A percentile compares a stretch with the other conserved stretches of the same genome.
phyloP scores from a whole-genome alignment of 192 early-diverging fungal species.

The Jimgerdemannia flammicorona region DNA sequence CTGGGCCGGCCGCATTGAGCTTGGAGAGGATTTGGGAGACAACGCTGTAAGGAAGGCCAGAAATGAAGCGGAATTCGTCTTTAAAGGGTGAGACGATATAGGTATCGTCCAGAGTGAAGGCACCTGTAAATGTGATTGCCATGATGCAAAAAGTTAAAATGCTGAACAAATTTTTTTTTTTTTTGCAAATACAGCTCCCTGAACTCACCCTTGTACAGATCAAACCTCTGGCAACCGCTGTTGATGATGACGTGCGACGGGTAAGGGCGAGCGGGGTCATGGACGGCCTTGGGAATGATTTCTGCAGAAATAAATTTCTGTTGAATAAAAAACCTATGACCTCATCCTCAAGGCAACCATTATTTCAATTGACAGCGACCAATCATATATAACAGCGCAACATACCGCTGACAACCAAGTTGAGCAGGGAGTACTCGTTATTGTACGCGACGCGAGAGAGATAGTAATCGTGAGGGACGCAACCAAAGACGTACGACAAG shows the following conservation, averaged over 20 bases:
- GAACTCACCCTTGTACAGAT: slow-evolving; percentile 39
- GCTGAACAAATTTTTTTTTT: background rate
- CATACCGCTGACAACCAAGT: slow-evolving; percentile 24
- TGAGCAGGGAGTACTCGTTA: slow-evolving; percentile 31
- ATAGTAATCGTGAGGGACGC: slow-evolving; percentile 49
- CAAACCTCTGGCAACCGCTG: slow-evolving; percentile 40
- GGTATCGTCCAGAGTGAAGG: slow-evolving; percentile 40
- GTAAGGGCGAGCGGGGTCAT: slow-evolving; percentile 30
- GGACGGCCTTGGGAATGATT: slow-evolving; percentile 27
- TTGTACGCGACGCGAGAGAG: slow-evolving; percentile 30
- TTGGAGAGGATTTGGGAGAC: slow-evolving; percentile 27
- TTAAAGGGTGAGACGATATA: slow-evolving; percentile 42
- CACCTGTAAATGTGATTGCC: slow-evolving; percentile 6
- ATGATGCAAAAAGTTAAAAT: background rate
- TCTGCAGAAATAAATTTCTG: slow-evolving; percentile 8
- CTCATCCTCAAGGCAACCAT: too few relatives aligned
- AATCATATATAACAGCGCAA: background rate
- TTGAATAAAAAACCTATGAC: background rate
- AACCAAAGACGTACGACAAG: slow-evolving; percentile 33
- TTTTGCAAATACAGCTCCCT: background rate
- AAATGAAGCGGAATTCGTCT: slow-evolving; percentile 31
- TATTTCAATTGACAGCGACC: background rate
- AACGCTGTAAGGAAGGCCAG: slow-evolving; percentile 29
- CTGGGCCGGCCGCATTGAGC: slow-evolving; percentile 27
- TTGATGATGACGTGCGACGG: slow-evolving; percentile 39